Evolutionary conservation across 345 rosid species (phyloP).

Genomic region (Lepidium aucheri): DNA sequence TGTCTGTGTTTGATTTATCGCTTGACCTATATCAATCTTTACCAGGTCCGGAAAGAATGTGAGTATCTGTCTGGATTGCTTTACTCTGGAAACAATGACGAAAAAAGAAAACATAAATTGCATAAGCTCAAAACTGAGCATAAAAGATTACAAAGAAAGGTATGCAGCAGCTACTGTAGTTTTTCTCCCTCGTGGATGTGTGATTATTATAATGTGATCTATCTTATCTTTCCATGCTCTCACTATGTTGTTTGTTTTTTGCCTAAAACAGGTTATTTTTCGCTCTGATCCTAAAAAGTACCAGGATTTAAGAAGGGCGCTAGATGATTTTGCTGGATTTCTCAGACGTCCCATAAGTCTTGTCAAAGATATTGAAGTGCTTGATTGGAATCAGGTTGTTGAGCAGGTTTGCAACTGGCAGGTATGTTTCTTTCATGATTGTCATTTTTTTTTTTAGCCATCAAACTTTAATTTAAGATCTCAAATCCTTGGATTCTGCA

Average conservation of each 20-base stretch:
- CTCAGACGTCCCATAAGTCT: conserved; percentile 37
- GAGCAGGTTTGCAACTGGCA: conserved; percentile 71
- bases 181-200: neutral
- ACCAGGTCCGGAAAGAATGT: conserved; percentile 77
- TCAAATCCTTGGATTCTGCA: conserved; percentile 32
- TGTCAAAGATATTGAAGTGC: conserved; percentile 28
- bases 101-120: conserved; percentile 32
- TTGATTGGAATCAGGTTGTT: conserved; percentile 45
- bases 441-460: neutral
- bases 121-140: conserved; percentile 45
- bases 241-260: conserved; percentile 4
- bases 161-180: conserved; percentile 16
- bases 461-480: neutral
- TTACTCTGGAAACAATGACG: conserved; percentile 37
- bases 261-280: conserved; percentile 58
- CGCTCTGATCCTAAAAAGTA: conserved; percentile 61
- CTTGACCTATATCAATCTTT: neutral
- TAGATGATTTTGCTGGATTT: conserved; percentile 49
- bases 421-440: conserved; percentile 33
- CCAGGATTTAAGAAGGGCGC: conserved; percentile 53
- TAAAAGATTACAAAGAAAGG: conserved; percentile 59
- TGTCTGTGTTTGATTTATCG: neutral
- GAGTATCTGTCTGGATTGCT: conserved; percentile 59
- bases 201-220: neutral
- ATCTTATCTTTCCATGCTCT: neutral